Evolutionary conservation across 352 stramenopile species (phyloP), one percentile per base, ranked within the genome.

Genomic region (Pythium brachiatum): DNA sequence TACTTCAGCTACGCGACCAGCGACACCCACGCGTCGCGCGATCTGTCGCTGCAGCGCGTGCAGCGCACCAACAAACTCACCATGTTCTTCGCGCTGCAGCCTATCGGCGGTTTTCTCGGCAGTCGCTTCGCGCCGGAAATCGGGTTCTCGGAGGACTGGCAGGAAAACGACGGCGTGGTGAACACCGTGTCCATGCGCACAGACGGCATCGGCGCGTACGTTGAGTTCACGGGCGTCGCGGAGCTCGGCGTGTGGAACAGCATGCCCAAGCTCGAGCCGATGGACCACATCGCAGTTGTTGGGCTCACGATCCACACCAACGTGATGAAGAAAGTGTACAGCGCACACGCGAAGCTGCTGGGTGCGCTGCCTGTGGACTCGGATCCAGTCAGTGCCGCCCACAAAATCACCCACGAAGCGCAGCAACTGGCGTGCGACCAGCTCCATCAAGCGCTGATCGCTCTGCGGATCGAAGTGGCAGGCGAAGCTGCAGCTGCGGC

Each of bases 1-100:
- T 85, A 85, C 69, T 82, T 72, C 65, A 81, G 75, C 46, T 83
- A 79, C 53, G 64, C 72, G 15, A 83, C 66, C 4, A 65, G 70
- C 15, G 73, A 83, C 68, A 73, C 75, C 2, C 78, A 69, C 57
- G 65, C 57, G 13, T 73, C 70, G 47, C 60, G 66, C 31, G 72
- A 83, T 43, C 62, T 57, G 61, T 64, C 74, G 46, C 57, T 74
- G n/a, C n/a, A n/a, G 8, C 72, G 70, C 25, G 60, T 47, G 2
- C 75, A 76, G 21, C 75, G 72, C 48, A 75, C 75, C 5, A 79
- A 83, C 56, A 26, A 74, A 9, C 50, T 81, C 1, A 83, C 75
- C 6, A 83, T 83, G 75, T 32, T 83, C 23, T 53, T 79, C n/a
- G 69, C 74, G 15, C 39, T 83, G n/a, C 64, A 83, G 18, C 67